Evolutionary conservation across 1,139 yeast species (phyloP).

Genomic region (Geotrichum aggregatum): DNA sequence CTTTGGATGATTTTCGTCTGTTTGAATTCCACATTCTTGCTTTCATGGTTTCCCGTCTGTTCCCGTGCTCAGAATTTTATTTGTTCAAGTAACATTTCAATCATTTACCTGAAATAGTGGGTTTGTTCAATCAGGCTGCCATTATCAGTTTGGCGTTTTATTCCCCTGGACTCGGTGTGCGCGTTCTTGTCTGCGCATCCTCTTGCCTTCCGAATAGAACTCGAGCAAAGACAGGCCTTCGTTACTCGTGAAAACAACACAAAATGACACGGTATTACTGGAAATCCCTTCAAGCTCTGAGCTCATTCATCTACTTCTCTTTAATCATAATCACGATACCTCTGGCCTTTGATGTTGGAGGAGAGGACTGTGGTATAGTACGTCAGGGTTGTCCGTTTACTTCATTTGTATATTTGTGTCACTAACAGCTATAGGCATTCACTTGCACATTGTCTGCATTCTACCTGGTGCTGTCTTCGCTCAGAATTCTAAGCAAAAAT

Average conservation of each 20-base stretch:
- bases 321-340: constrained; percentile 82
- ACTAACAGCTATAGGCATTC: constrained; percentile 43
- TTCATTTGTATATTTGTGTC: background rate
- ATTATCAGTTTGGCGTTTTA: background rate
- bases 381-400: background rate
- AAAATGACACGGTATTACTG: constrained; percentile 8
- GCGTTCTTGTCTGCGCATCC: constrained; percentile 1
- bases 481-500: constrained; percentile 54
- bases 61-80: too few relatives aligned
- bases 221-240: constrained; percentile 1
- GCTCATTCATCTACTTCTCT: constrained; percentile 43
- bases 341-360: constrained; percentile 95
- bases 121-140: background rate
- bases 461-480: constrained; percentile 68
- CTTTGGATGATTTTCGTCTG: background rate
- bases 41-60: background rate
- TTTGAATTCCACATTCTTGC: background rate
- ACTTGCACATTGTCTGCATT: constrained; percentile 68
- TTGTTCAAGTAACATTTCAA: too few relatives aligned
- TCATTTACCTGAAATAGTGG: too few relatives aligned
- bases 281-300: constrained; percentile 27
- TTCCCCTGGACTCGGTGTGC: background rate
- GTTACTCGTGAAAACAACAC: background rate
- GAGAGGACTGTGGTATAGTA: constrained; percentile 73
- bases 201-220: constrained; percentile 2